A percentile compares a stretch with the other conserved stretches of the same genome.
phyloP scores from a whole-genome alignment of 768 basidiomycete species.

The Pisolithus orientalis region DNA sequence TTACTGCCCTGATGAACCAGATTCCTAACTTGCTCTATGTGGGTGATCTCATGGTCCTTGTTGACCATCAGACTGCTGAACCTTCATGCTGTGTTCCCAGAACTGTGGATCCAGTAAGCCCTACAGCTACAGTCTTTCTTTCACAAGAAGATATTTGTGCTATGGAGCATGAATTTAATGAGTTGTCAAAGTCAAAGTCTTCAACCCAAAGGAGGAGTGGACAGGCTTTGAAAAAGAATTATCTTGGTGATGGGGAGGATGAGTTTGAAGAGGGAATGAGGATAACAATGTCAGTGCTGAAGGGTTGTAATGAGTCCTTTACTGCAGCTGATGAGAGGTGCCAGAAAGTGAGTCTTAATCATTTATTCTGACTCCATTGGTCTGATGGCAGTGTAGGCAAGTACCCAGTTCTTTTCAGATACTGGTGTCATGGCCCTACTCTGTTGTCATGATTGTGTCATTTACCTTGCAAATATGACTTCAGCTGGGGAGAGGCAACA shows the following conservation, averaged over 20 bases:
- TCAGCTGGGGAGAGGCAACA: too few species aligned
- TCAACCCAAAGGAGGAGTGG: background rate
- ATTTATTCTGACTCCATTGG: too few species aligned
- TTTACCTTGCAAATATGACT: too few species aligned
- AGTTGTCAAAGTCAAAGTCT: background rate
- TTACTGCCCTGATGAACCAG: too few species aligned
- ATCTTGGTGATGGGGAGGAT: too few species aligned
- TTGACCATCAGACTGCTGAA: background rate
- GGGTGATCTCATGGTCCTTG: background rate
- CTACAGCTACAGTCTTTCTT: conserved; percentile 14
- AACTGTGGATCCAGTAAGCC: conserved; percentile 7
- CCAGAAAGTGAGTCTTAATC: too few species aligned
- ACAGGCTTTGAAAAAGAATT: background rate
- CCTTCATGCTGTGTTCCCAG: background rate
- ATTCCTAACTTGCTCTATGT: background rate
- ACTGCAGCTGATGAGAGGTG: too few species aligned
- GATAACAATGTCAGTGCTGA: conserved; percentile 24
- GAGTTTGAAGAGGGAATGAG: conserved; percentile 5
- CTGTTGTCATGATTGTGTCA: too few species aligned
- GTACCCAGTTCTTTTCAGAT: too few species aligned
- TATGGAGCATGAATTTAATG: background rate
- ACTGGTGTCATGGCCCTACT: too few species aligned
- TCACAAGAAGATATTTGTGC: conserved; percentile 1
- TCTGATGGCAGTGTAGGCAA: too few species aligned
- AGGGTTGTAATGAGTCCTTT: conserved; percentile 21